Base-by-base conservation (phyloP, 225 moss, liverwort and hornwort species). In the Pseudisothecium myosuroides region DNA sequence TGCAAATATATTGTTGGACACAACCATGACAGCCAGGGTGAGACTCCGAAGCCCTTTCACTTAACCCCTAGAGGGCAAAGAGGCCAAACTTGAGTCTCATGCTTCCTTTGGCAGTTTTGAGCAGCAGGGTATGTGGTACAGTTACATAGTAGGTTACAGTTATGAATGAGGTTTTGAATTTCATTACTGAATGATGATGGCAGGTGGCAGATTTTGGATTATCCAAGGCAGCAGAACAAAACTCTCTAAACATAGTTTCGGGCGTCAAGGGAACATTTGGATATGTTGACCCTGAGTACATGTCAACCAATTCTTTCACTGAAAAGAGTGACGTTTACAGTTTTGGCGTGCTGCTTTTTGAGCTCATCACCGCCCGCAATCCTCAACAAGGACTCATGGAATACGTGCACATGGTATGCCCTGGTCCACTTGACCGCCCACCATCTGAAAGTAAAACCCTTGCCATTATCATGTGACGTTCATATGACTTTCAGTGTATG, bases 371-470 rank as follows among this genome's bases (percentile, higher is more conserved):
- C 76, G 98, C 96, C 28, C 93, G 97, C 59, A 97, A 91, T 87
- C 98, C 98, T 37, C 98, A 98, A 87, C 98, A 98, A 92, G 98
- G 98, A 58, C 95, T 98, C 31, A 97, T 98, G 98, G 98, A 98
- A 52, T 98, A 97, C 86, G 98, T 98, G 60, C 98, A 98, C 91
- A 94, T 98, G 86, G 98, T 98, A 91, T 82, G 22, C 28, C 54
- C 84, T 61, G 50, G 22, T 69, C 62, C 11, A 32, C 56, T 11
- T 41, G 28, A 37, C 61, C 10, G 43, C 59, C 55, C 22, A 41
- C 16, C 27, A 73, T 39, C 52, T 76, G 47, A 52, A 52, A 52
- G 50, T 32, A 23, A 50, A 52, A 74, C 36, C 49, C 75, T 54
- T 55, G 16, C 34, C 14, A 26, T 55, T 78, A 24, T 26, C 77